Percentiles rank a stretch among this genome's conserved stretches.
Conservation (phyloP, 768 basidiomycete species). For the Auricularia sp. region DNA sequence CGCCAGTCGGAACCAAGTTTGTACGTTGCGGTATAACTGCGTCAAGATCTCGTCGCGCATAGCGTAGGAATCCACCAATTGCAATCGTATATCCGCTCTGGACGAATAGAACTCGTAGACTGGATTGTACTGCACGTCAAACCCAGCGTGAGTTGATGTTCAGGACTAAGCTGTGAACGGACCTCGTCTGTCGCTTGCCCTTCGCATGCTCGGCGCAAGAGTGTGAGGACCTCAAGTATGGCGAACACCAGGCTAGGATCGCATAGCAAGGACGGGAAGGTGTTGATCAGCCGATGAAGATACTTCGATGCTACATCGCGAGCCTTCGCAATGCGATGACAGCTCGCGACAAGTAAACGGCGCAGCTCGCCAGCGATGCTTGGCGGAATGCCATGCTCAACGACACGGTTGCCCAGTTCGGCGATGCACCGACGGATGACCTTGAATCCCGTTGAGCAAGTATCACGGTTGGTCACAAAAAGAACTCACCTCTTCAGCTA, state of each 20-base stretch:
- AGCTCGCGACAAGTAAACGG: constrained; percentile 63
- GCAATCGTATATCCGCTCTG: constrained; percentile 59
- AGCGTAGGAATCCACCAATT: constrained; percentile 77
- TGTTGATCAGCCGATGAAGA: constrained; percentile 73
- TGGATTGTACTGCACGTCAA: constrained; percentile 65
- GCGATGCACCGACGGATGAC: constrained; percentile 67
- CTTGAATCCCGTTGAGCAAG: constrained; percentile 27
- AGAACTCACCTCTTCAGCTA: constrained; percentile 54
- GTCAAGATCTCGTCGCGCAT: constrained; percentile 76
- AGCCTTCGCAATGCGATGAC: constrained; percentile 72
- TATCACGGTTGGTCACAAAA: constrained; percentile 25
- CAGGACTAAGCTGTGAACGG: constrained; percentile 10
- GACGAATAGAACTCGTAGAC: constrained; percentile 74
- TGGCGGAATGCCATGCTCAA: constrained; percentile 67
- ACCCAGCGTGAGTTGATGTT: not conserved
- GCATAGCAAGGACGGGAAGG: constrained; percentile 92
- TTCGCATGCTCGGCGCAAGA: constrained; percentile 79
- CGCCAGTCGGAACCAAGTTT: constrained; percentile 78
- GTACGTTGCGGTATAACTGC: constrained; percentile 63
- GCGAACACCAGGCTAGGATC: constrained; percentile 78
- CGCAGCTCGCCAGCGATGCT: constrained; percentile 64
- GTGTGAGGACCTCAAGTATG: constrained; percentile 83
- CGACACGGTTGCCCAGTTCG: constrained; percentile 62
- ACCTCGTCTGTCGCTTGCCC: constrained; percentile 90
- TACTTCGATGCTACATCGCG: constrained; percentile 76